Conservation (phyloP, 129 eudicot species). For the Artemisia argyi region DNA sequence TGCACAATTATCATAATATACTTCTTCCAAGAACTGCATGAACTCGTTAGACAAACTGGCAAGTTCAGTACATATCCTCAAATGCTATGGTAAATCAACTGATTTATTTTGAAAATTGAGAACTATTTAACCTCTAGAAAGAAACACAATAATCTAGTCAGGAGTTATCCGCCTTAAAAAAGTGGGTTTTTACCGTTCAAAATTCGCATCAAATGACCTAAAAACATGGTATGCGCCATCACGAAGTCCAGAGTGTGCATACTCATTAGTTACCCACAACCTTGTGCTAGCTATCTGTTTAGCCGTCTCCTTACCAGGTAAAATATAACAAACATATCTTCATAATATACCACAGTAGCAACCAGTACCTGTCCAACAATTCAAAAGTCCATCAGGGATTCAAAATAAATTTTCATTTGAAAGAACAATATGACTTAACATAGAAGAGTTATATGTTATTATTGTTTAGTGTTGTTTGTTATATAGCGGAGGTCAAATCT, state of each 20-base stretch:
- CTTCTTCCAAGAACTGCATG: no score
- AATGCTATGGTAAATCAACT: slow-evolving; percentile 8
- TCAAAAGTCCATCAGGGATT: not conserved
- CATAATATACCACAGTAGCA: slow-evolving; percentile 91
- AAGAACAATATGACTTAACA: no score
- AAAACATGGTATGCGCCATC: slow-evolving; percentile 66
- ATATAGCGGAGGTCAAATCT: slow-evolving; percentile 93
- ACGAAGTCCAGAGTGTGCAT: slow-evolving; percentile 88
- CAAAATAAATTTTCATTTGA: not conserved
- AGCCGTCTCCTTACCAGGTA: slow-evolving; percentile 66
- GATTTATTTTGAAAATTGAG: not conserved
- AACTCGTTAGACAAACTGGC: not conserved
- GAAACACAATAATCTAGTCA: not conserved
- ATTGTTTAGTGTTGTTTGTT: slow-evolving; percentile 46
- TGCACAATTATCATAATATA: no score
- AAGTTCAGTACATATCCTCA: not conserved
- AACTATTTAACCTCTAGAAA: slow-evolving; percentile 14
- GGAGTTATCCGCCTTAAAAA: slow-evolving; percentile 35
- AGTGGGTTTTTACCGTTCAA: slow-evolving; percentile 81
- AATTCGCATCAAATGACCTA: slow-evolving; percentile 70
- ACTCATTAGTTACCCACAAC: slow-evolving; percentile 82
- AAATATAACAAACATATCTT: slow-evolving; percentile 87
- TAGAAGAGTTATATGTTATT: slow-evolving; percentile 51
- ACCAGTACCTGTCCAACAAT: slow-evolving; percentile 69
- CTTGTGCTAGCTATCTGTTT: slow-evolving; percentile 67